Base-by-base conservation (phyloP, 495 filamentous ascomycete genomes). In the Cairneyella variabilis region DNA sequence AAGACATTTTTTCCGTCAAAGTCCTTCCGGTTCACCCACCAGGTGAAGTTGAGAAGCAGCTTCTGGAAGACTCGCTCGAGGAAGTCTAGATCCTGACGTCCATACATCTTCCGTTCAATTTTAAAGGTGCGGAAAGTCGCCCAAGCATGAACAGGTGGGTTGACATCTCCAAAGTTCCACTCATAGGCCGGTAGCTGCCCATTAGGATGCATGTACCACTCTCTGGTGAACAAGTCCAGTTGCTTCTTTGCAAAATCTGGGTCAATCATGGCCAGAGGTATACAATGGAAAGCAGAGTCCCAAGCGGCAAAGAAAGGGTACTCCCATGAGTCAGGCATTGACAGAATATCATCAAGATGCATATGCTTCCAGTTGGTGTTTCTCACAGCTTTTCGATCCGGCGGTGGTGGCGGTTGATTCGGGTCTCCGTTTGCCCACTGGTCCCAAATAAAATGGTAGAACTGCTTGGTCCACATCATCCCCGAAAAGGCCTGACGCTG, bases 151-250 rank as follows among this genome's bases (percentile, higher is more conserved):
- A 97, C 92, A 0, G 92, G 92, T 7, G 92, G 92, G 64, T 97
- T 97, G 50, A 96, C 92, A 61, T 97, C 92, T 45, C 91, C 83
- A 74, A 97, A 97, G 66, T 97, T 97, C 92, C 92, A 97, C 69
- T 97, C 93, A 57, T 97, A 97, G 6, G 71, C 73, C 22, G 89
- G 86, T 42, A 97, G 74, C 69, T 97, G 92, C 39, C 92, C 92
- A 62, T 97, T 97, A 16, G 92, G 92, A 73, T 97, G 92, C 86
- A 96, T 96, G 75, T 97, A 97, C 92, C 92, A 97, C 72, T 97
- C 92, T 54, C 92, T 78, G 9, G 92, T 97, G 59, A 97, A 86
- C 14, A 97, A 72, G 66, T 97, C 92, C 18, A 97, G 79, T 67
- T 97, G 92, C 73, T 95, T 95, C 79, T 97, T 97, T 16, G 92